Percentiles rank a stretch among this genome's conserved stretches.
Conservation (phyloP, 192 early-diverging fungal genomes). For the Backusella australiensis region DNA sequence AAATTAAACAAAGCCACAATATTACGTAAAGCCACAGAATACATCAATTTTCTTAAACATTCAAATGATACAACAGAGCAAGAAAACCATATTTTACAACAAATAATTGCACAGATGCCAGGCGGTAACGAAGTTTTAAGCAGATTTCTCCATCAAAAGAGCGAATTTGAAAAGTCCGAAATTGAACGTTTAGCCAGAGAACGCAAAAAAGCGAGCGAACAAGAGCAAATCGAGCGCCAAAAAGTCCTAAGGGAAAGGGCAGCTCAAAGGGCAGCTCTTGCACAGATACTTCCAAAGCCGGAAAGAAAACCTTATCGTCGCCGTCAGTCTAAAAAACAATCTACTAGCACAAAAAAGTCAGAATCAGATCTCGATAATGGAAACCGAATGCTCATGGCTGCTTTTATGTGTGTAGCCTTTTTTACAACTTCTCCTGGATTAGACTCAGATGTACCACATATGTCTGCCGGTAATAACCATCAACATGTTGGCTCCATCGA, state of each 20-base stretch:
- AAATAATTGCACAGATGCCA: slow-evolving; percentile 44
- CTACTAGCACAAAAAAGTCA: neutral
- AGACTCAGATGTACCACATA: neutral
- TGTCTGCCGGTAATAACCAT: neutral
- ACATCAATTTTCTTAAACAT: slow-evolving; percentile 66
- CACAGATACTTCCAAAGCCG: slow-evolving; percentile 13
- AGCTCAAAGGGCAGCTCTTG: slow-evolving; percentile 19
- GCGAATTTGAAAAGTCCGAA: slow-evolving; percentile 11
- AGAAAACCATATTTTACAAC: slow-evolving; percentile 49
- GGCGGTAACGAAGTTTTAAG: slow-evolving; percentile 43
- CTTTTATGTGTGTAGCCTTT: slow-evolving; percentile 16
- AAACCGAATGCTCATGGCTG: slow-evolving; percentile 18
- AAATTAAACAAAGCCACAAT: slow-evolving; percentile 97
- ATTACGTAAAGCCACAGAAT: slow-evolving; percentile 87
- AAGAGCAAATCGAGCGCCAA: slow-evolving; percentile 10
- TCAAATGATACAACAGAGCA: slow-evolving; percentile 36
- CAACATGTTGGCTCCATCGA: neutral
- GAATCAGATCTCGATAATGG: neutral
- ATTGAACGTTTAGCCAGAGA: slow-evolving; percentile 2
- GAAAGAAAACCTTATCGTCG: slow-evolving; percentile 22
- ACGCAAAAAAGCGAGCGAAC: neutral
- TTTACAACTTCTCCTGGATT: neutral
- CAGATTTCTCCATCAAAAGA: slow-evolving; percentile 17
- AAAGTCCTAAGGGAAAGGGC: slow-evolving; percentile 9
- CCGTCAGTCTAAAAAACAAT: slow-evolving; percentile 8